These are phyloP conservation scores for Maudiozyma humilis DNA, from an alignment of 1,139 yeast genomes.

Conservation along the genomic window DNA sequence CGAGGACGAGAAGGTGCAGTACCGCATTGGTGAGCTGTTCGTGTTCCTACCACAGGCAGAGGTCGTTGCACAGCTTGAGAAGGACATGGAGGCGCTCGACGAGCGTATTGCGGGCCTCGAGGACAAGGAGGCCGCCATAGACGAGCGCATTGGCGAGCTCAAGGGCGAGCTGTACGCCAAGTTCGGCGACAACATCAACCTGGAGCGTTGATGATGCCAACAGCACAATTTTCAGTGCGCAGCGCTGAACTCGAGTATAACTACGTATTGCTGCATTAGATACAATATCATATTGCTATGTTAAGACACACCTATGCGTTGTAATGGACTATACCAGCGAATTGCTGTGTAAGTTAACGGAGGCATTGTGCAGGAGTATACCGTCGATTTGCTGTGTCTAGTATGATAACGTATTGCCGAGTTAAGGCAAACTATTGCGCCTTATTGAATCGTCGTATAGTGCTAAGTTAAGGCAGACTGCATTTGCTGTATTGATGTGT, in stretches of 20 bases:
- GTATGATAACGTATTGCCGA: too few species aligned
- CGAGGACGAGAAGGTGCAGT: conserved; percentile 55
- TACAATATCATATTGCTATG: not conserved
- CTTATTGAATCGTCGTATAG: too few species aligned
- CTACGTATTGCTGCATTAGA: too few species aligned
- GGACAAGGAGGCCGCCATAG: conserved; percentile 42
- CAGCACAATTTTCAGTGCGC: too few species aligned
- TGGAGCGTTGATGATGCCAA: conserved; percentile 42
- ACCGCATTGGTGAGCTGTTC: conserved; percentile 65
- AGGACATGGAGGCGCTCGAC: conserved; percentile 47
- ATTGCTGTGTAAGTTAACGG: too few species aligned
- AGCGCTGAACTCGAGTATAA: too few species aligned
- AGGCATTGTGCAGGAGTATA: too few species aligned
- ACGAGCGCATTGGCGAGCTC: conserved; percentile 47
- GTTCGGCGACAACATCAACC: conserved; percentile 82
- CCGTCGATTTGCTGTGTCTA: too few species aligned
- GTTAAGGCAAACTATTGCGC: too few species aligned
- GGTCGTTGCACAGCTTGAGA: conserved; percentile 59
- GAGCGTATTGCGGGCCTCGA: conserved; percentile 42
- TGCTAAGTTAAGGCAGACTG: too few species aligned
- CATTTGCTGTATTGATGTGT: too few species aligned
- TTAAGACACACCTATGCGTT: not conserved
- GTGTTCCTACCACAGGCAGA: conserved; percentile 56
- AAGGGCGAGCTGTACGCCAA: conserved; percentile 76
- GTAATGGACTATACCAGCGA: not conserved